A percentile compares a stretch with the other conserved stretches of the same genome.
phyloP scores from a whole-genome alignment of 2,329 filamentous ascomycete genomes.

The Setomelanomma holmii region DNA sequence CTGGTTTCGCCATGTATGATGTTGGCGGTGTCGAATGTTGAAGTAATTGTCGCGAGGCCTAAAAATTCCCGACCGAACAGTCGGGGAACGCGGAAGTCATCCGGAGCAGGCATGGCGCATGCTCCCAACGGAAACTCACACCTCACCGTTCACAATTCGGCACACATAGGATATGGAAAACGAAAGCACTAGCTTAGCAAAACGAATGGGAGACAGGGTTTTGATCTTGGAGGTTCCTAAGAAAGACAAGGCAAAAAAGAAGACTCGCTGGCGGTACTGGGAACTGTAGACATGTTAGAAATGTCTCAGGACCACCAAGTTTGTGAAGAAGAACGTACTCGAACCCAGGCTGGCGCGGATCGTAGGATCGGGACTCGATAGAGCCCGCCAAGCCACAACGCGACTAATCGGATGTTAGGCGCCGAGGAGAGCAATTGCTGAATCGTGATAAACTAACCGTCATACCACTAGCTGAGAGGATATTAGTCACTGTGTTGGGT shows the following conservation, averaged over 20 bases:
- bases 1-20: slow-evolving; percentile 40
- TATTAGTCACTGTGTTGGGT: background rate
- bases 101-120: slow-evolving; percentile 13
- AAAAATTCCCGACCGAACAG: slow-evolving; percentile 35
- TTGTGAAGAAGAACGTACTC: slow-evolving; percentile 22
- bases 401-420: slow-evolving; percentile 16
- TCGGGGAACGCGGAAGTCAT: slow-evolving; percentile 25
- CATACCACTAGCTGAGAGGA: no score
- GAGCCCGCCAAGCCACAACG: slow-evolving; percentile 37
- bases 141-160: background rate
- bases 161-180: background rate
- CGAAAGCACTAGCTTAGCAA: background rate
- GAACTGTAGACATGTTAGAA: slow-evolving; percentile 32
- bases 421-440: no score
- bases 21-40: slow-evolving; percentile 20
- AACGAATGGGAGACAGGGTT: background rate
- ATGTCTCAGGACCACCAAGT: slow-evolving; percentile 21
- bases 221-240: background rate
- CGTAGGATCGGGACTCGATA: slow-evolving; percentile 20
- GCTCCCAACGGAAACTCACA: background rate
- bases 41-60: slow-evolving; percentile 20
- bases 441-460: no score
- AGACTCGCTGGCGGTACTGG: slow-evolving; percentile 33
- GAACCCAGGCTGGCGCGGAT: slow-evolving; percentile 42
- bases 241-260: slow-evolving; percentile 20